phyloP scores from a whole-genome alignment of 495 filamentous ascomycete species.

The Xylaria palmicola region DNA sequence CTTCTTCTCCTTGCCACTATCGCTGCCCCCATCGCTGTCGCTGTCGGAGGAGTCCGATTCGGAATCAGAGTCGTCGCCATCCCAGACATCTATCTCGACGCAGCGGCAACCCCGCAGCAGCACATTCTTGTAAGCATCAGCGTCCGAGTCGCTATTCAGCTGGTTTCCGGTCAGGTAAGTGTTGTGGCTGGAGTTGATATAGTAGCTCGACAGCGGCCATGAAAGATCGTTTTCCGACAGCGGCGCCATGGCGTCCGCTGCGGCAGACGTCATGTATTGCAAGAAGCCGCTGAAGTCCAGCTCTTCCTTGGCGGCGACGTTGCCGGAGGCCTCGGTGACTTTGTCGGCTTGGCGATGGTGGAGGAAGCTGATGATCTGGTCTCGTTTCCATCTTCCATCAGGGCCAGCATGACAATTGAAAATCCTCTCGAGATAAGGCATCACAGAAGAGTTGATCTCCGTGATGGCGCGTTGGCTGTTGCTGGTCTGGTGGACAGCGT shows the following conservation, averaged over 20 bases:
- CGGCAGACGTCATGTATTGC: conserved; percentile 59
- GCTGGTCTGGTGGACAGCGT: conserved; percentile 36
- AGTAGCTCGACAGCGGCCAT: conserved; percentile 81
- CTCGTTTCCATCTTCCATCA: conserved; percentile 35
- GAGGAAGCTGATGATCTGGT: conserved; percentile 38
- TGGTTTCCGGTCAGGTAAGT: conserved; percentile 94
- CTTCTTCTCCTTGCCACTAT: conserved; percentile 23
- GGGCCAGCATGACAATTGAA: conserved; percentile 35
- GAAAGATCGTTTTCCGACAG: conserved; percentile 49
- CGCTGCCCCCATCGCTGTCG: conserved; percentile 28
- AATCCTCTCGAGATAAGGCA: conserved; percentile 39
- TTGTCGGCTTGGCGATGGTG: conserved; percentile 37
- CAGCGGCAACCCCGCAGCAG: conserved; percentile 83
- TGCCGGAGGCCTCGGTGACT: conserved; percentile 28
- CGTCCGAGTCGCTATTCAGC: conserved; percentile 77
- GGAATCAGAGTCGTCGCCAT: conserved; percentile 62
- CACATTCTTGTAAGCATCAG: conserved; percentile 80
- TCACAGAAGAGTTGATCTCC: conserved; percentile 28
- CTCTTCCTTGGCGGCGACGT: conserved; percentile 39
- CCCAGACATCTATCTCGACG: conserved; percentile 95
- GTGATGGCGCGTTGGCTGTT: conserved; percentile 34
- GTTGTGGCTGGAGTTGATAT: conserved; percentile 90
- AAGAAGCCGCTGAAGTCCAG: conserved; percentile 54
- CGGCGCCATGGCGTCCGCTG: conserved; percentile 45
- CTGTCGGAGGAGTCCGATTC: conserved; percentile 33